Base-by-base conservation (phyloP, 1,284 basidiomycete genomes). In the Mycena citricolor region DNA sequence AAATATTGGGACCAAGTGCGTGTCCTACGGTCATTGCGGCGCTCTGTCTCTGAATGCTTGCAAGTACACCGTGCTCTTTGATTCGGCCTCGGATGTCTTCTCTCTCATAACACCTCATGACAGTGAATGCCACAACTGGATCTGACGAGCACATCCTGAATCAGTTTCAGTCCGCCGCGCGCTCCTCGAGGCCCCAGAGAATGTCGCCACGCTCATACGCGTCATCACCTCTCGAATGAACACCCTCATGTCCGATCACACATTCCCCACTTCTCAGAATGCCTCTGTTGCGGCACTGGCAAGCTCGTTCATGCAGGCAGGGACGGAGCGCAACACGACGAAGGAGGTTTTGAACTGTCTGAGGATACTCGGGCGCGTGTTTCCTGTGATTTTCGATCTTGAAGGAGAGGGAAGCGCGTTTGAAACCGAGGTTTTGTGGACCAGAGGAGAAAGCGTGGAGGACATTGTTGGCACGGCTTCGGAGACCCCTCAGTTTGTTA, bases 261-360 rank as follows among this genome's bases (percentile, higher is more conserved):
- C 82, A 4, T 94, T 94, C 66, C 92, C 91, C 5, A 75, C 82
- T 0, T 55, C 77, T 11, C 58, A 74, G 6, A 71, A 63, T 57
- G 64, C 69, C 26, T 75, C 78, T 30, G 75, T 87, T 34, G 68
- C 82, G n/a, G 76, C 81, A 21, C 76, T 86, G 57, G 80, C 85
- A 17, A 72, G 80, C 3, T 79, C 81, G 2, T 72, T 88, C 57
- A 83, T 87, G 47, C 84, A 81, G 54, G 65, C 73, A 31, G 68
- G 70, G 42, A 63, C 66, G 25, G 81, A 83, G 52, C 72, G 81
- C 36, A 86, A 86, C 57, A 67, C 86, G 7, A 89, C 87, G 0
- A 86, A 85, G 54, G 86, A 95, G 60, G 89, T 84, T 2, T 73
- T 97, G 30, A 97, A 94, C 58, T 93, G 91, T 59, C 61, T 95